Evolutionary conservation across 257 asterid genomes (phyloP).

Genomic region (Nicotiana undulata): DNA sequence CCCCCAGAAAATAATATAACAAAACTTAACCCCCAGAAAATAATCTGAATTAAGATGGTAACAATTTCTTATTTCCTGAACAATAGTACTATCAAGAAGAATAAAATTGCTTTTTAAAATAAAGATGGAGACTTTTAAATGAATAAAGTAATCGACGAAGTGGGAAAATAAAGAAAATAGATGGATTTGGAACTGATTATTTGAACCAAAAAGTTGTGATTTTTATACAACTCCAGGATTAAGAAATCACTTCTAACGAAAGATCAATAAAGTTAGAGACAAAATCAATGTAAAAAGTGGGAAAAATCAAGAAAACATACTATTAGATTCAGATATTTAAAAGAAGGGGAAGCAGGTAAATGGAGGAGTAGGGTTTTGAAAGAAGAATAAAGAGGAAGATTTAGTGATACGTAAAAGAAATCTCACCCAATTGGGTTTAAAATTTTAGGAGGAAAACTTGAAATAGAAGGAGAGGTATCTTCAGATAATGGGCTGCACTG

Average conservation of each 20-base stretch:
- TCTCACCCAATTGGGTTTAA: slow-evolving; percentile 16
- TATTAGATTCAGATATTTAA: background rate
- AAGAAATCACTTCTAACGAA: no score
- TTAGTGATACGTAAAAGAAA: slow-evolving; percentile 31
- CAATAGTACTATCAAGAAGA: background rate
- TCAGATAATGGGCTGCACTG: no score
- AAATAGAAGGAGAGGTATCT: background rate
- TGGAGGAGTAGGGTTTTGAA: slow-evolving; percentile 15
- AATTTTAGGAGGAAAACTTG: background rate
- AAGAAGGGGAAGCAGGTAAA: background rate
- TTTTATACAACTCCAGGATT: no score
- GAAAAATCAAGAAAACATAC: background rate
- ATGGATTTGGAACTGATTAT: no score
- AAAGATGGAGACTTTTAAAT: background rate
- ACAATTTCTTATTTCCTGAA: background rate
- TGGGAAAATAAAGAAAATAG: background rate
- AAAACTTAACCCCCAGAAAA: background rate
- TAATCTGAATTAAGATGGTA: background rate
- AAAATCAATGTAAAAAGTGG: no score
- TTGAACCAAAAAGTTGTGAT: no score
- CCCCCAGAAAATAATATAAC: background rate
- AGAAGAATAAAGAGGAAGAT: slow-evolving; percentile 20
- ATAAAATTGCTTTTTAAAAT: background rate
- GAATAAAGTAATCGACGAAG: background rate
- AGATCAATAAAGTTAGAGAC: no score